Evolutionary conservation across 2,329 filamentous ascomycete genomes (phyloP), one percentile per base, ranked within the genome.

Genomic region (Fusarium caatingaense): DNA sequence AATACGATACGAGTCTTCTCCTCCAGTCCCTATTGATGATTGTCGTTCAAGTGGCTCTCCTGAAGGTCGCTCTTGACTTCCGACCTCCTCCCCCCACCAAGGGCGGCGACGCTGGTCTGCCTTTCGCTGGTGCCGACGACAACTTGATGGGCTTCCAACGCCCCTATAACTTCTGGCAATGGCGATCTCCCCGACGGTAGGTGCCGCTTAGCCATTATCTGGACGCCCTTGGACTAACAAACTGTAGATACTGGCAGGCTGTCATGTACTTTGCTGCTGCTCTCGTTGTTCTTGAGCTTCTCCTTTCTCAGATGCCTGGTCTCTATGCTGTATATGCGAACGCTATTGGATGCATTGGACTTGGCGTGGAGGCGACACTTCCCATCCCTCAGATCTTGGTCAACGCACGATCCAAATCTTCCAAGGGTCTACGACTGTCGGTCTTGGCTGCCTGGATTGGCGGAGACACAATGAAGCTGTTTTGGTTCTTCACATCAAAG

Each of bases 391-490:
- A 97, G 80, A 90, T 96, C 30, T 76, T 93, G 50, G 83, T 91
- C 45, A 96, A 96, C 77, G 84, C 87, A 68, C 86, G 87, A 34
- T 85, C 88, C 7, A 84, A 86, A 64, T 93, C 92, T 3, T 93
- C 91, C 83, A 91, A 89, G 78, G 93, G 93, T 8, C 93, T 97
- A 80, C 87, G 93, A 18, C 76, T 93, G 13, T 93, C 90, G 9
- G 90, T 97, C 7, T 82, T 96, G 61, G 87, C 85, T 28, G 93
- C 90, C 78, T 97, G 93, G 93, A 83, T 97, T 56, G 81, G 91
- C 5, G 93, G 93, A 66, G 93, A 97, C 79, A 84, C 87, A 11
- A 93, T 96, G 90, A 97, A 97, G 85, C 92, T 95, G 86, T 92
- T 93, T 75, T 91, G 89, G 89, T 96, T 95, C 82, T 91, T 94